A percentile compares a stretch with the other conserved stretches of the same genome.
phyloP scores from a whole-genome alignment of 352 stramenopile species.

The Peronospora belbahrii region DNA sequence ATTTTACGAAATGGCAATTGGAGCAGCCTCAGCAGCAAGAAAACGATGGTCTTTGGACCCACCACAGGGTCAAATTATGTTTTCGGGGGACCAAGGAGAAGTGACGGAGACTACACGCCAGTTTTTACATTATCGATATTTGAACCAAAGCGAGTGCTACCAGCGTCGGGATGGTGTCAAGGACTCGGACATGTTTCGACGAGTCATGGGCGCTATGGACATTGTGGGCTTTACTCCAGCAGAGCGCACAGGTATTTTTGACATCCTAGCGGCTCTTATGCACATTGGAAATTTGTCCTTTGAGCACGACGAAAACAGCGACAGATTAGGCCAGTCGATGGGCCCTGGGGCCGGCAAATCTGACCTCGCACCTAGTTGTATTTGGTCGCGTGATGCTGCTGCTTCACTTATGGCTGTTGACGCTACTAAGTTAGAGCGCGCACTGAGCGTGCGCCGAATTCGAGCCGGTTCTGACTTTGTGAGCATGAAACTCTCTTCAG shows the following conservation, averaged over 20 bases:
- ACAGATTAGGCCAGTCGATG: constrained; percentile 36
- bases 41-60: constrained; percentile 58
- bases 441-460: constrained; percentile 75
- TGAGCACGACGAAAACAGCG: constrained; percentile 64
- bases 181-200: constrained; percentile 70
- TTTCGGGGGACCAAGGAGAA: constrained; percentile 37
- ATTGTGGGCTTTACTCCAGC: constrained; percentile 75
- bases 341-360: constrained; percentile 18
- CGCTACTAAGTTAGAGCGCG: constrained; percentile 56
- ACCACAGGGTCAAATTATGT: constrained; percentile 27
- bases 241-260: constrained; percentile 75
- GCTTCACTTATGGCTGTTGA: constrained; percentile 67
- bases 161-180: constrained; percentile 64
- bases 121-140: constrained; percentile 71
- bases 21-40: constrained; percentile 42
- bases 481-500: constrained; percentile 74
- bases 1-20: constrained; percentile 78
- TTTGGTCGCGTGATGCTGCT: constrained; percentile 66
- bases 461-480: constrained; percentile 77
- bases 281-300: constrained; percentile 87
- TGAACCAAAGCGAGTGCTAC: constrained; percentile 85
- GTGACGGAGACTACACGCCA: constrained; percentile 36
- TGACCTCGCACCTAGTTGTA: constrained; percentile 49
- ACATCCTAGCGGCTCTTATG: constrained; percentile 77
- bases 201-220: constrained; percentile 72